These are phyloP conservation scores for Fusarium sp. DNA, from an alignment of 2,329 filamentous ascomycete genomes.

Conservation along the genomic window DNA sequence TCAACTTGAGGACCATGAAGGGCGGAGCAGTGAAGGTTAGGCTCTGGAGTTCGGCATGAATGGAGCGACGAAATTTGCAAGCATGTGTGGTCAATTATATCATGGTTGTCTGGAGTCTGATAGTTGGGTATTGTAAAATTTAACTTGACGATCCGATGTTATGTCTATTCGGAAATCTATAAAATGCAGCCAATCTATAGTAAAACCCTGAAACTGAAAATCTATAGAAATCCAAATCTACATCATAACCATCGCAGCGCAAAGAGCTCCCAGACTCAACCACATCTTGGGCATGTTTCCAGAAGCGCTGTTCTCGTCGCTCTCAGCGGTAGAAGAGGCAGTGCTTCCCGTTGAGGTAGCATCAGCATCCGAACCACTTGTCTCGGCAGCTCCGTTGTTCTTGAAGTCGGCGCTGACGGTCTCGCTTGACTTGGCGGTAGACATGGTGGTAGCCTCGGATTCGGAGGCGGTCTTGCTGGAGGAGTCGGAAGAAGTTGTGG, in stretches of 20 bases:
- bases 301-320: neutral
- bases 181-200: neutral
- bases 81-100: neutral
- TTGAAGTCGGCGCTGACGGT: constrained; percentile 14
- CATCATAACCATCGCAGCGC: constrained; percentile 12
- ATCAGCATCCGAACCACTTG: neutral
- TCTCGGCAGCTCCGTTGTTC: constrained; percentile 20
- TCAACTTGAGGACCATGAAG: neutral
- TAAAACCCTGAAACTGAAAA: neutral
- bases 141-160: neutral
- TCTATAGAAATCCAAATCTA: neutral
- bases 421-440: neutral
- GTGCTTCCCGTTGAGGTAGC: neutral
- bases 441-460: constrained; percentile 10
- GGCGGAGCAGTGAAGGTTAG: neutral
- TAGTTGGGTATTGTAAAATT: neutral
- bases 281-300: constrained; percentile 20
- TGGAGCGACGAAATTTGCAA: neutral
- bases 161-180: neutral
- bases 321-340: constrained; percentile 5
- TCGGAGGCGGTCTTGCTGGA: neutral
- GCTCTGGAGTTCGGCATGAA: neutral
- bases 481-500: constrained; percentile 1
- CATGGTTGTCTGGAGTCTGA: neutral
- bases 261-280: constrained; percentile 3